phyloP scores from a whole-genome alignment of 1,284 basidiomycete genomes.

The Amylostereum areolatum region DNA sequence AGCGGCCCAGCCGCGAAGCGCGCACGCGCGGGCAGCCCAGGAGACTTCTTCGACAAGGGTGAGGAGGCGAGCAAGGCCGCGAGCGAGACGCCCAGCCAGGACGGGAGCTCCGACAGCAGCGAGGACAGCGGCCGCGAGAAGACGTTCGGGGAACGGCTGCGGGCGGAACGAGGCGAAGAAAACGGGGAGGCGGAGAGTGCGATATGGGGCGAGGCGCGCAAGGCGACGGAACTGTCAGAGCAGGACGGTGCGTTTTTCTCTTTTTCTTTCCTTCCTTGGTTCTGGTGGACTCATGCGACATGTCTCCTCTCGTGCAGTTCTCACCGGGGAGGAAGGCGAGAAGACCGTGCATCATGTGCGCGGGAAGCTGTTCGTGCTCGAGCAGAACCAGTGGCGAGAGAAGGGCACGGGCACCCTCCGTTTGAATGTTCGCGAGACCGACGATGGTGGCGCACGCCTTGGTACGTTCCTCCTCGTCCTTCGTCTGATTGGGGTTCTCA shows the following conservation, averaged over 20 bases:
- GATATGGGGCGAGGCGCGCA: conserved; percentile 33
- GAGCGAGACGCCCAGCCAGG: conserved; percentile 19
- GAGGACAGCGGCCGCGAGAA: conserved; percentile 33
- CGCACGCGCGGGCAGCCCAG: conserved; percentile 18
- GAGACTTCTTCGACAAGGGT: conserved; percentile 17
- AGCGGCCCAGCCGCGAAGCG: conserved; percentile 44
- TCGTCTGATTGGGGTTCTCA: not conserved
- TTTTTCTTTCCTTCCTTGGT: not conserved
- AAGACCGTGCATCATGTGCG: conserved; percentile 80
- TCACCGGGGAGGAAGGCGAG: conserved; percentile 92
- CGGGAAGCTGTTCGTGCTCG: conserved; percentile 77
- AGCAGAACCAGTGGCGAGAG: conserved; percentile 78
- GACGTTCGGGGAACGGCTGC: conserved; percentile 27
- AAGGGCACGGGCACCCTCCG: conserved; percentile 80
- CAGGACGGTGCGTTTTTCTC: conserved; percentile 56
- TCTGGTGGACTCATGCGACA: conserved; percentile 1
- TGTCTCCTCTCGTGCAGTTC: conserved; percentile 40
- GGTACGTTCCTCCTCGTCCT: conserved; percentile 36
- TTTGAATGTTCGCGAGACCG: conserved; percentile 69
- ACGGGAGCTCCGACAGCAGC: conserved; percentile 43
- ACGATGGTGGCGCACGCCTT: conserved; percentile 70
- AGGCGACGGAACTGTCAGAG: conserved; percentile 44
- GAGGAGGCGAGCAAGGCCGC: conserved; percentile 33
- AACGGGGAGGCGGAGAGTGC: conserved; percentile 33
- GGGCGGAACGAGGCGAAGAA: conserved; percentile 22